Evolutionary conservation across 305 asterid species (phyloP), one percentile per base, ranked within the genome.

Genomic region (Fraxinus angustifolia): DNA sequence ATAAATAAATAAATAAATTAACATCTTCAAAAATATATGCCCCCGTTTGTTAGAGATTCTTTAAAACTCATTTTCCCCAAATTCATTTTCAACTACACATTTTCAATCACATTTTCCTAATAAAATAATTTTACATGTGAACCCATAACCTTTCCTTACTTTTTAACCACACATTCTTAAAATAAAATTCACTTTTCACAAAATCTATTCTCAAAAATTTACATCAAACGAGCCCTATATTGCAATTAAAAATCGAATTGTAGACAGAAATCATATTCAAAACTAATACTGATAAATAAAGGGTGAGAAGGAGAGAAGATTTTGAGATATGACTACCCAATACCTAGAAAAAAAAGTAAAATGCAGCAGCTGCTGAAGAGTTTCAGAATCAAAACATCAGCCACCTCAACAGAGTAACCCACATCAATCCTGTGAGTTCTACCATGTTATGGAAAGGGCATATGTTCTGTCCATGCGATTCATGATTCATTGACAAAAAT

Each of bases 401-500:
- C 75, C 75, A 31, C 75, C 75, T 71, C 75, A 71, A 71, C 12
- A 71, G 48, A 71, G 21, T 30, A 31, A 71, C 26, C 33, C 28
- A 71, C 75, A 71, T 71, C 75, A 33, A 33, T 6, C 12, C 75
- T 33, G 75, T 71, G 36, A 33, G 75, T 33, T n/a, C 48, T 71
- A 33, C 45, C 6, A 2, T 71, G 45, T 33, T 33, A 68, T 68
- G 74, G 38, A 68, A 68, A 28, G 8, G 19, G 19, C 26, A 5
- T 12, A 71, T 71, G 75, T 71, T 33, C 75, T 70, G 75, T 70
- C 75, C 75, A 71, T 33, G 75, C 2, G 28, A 71, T 30, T 68
- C 28, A 56, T 56, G 67, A 26, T 23, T 65, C 40, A 30, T 11
- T 6, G 5, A 34, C 8, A 70, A 19, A 33, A 31, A 2, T 33